These are phyloP conservation scores for Dalbergia cultrata DNA, from an alignment of 306 rosid genomes.

Conservation along the genomic window DNA sequence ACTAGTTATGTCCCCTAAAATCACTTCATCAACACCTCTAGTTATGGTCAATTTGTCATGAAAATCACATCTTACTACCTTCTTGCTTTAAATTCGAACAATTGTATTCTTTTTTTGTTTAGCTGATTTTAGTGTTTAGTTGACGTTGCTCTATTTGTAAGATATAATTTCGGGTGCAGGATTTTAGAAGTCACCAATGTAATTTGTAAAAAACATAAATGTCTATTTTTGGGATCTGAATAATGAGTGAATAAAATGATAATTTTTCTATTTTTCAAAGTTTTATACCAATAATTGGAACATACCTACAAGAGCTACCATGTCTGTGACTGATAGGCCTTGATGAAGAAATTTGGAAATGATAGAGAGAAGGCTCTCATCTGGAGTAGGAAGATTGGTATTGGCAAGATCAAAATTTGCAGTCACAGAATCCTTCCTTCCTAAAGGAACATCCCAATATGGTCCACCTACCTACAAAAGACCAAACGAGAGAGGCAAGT, in stretches of 20 bases:
- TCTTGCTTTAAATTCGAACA: slow-evolving; percentile 5
- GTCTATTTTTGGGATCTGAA: neutral
- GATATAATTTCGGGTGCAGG: neutral
- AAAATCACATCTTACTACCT: slow-evolving; percentile 9
- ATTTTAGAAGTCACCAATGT: neutral
- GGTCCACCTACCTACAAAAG: slow-evolving; percentile 91
- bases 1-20: neutral
- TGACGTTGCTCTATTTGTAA: neutral
- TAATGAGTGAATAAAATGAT: neutral
- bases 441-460: slow-evolving; percentile 94
- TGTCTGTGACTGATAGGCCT: slow-evolving; percentile 82
- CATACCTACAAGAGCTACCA: slow-evolving; percentile 89
- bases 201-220: neutral
- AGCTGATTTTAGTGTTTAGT: neutral
- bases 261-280: neutral
- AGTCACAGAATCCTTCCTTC: slow-evolving; percentile 88
- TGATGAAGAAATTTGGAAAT: slow-evolving; percentile 86
- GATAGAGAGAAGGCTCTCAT: slow-evolving; percentile 63
- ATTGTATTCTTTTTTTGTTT: neutral
- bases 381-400: slow-evolving; percentile 70
- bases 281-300: neutral
- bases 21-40: neutral
- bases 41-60: neutral
- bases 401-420: slow-evolving; percentile 72
- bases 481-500: neutral